phyloP scores from a whole-genome alignment of 495 filamentous ascomycete genomes.

The Choiromyces venosus region DNA sequence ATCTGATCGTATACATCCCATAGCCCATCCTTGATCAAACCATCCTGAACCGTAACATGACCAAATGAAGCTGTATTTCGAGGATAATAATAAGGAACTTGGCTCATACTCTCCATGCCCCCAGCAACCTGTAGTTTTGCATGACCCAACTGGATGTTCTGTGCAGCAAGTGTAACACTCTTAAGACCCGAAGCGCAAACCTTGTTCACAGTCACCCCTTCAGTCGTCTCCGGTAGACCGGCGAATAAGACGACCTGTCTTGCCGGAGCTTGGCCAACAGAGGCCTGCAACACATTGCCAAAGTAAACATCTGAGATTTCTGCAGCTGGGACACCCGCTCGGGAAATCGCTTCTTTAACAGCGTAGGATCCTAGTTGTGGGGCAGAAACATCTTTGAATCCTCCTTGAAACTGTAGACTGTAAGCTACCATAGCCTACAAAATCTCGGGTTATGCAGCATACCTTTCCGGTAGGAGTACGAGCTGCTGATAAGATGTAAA shows the following conservation, averaged over 20 bases:
- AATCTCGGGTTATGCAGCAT: constrained; percentile 9
- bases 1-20: constrained; percentile 96
- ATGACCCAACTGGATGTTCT: constrained; percentile 86
- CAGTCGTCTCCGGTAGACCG: constrained; percentile 69
- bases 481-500: constrained; percentile 82
- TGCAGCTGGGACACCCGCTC: constrained; percentile 68
- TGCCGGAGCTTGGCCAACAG: constrained; percentile 81
- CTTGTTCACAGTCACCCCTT: constrained; percentile 91
- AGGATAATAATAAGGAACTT: constrained; percentile 83
- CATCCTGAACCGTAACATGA: constrained; percentile 78
- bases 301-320: constrained; percentile 89
- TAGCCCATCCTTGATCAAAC: constrained; percentile 87
- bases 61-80: constrained; percentile 77
- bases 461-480: constrained; percentile 87
- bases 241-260: constrained; percentile 85
- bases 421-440: neutral
- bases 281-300: constrained; percentile 88
- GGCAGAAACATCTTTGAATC: constrained; percentile 72
- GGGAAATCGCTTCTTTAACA: constrained; percentile 80
- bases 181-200: constrained; percentile 95
- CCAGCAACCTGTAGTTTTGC: constrained; percentile 83
- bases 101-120: constrained; percentile 96
- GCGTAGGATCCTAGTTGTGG: constrained; percentile 78
- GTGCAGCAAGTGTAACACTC: constrained; percentile 80
- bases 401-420: constrained; percentile 75